phyloP scores from a whole-genome alignment of 2,329 filamentous ascomycete genomes.

The Ceratocystis ficicola region DNA sequence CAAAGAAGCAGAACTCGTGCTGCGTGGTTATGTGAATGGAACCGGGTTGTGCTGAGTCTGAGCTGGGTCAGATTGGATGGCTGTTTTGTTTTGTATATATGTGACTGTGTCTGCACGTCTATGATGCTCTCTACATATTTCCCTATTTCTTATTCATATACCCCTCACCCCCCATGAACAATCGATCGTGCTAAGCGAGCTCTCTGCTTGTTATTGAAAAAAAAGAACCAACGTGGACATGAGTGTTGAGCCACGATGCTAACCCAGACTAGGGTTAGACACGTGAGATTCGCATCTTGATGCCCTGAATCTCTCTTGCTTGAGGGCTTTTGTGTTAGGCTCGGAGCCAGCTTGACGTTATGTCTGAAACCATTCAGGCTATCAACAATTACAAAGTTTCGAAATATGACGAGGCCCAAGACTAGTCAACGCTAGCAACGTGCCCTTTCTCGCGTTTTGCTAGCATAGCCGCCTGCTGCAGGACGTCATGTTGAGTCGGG shows the following conservation, averaged over 20 bases:
- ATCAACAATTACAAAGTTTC: neutral
- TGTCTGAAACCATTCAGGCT: neutral
- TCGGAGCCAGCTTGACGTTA: neutral
- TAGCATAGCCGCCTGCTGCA: neutral
- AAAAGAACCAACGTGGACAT: neutral
- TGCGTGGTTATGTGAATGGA: constrained; percentile 54
- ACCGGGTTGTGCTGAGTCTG: neutral
- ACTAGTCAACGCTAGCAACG: neutral
- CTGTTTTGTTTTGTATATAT: neutral
- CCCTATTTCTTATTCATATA: constrained; percentile 18
- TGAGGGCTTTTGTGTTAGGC: no score
- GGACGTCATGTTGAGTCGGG: neutral
- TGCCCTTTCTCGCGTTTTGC: neutral
- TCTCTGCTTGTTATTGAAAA: no score
- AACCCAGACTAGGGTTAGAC: neutral
- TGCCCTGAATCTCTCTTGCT: no score
- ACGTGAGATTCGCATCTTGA: neutral
- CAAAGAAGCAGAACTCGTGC: constrained; percentile 72
- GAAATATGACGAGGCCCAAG: neutral
- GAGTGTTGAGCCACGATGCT: neutral
- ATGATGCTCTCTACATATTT: neutral
- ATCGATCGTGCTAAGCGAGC: neutral
- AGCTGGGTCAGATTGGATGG: neutral
- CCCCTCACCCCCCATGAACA: constrained; percentile 18
- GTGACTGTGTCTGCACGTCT: neutral